phyloP scores from a whole-genome alignment of 805 yeast genomes.

The Grigorovia humatica region DNA sequence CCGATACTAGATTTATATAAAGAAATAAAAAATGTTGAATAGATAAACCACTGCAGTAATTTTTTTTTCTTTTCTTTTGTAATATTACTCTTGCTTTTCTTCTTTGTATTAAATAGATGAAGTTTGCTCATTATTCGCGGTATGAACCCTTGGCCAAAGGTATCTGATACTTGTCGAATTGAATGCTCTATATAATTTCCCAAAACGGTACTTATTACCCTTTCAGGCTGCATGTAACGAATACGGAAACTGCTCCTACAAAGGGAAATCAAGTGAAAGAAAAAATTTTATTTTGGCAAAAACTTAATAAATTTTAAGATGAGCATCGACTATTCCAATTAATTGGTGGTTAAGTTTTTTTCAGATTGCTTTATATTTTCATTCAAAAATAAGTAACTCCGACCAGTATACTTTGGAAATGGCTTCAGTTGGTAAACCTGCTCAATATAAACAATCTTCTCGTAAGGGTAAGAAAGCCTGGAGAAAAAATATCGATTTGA shows the following conservation, averaged over 20 bases:
- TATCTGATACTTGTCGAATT: no score
- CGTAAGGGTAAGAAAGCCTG: slow-evolving; percentile 92
- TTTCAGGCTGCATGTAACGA: not conserved
- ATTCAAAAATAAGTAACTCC: not conserved
- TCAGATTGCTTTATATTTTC: not conserved
- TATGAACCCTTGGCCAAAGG: no score
- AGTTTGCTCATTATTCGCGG: no score
- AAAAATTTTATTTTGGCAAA: not conserved
- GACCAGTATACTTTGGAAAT: not conserved
- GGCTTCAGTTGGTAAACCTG: slow-evolving; percentile 34
- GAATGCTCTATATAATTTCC: not conserved
- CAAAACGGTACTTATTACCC: not conserved
- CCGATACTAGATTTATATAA: not conserved
- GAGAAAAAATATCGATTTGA: slow-evolving; percentile 89
- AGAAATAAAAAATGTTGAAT: not conserved
- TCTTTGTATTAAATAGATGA: no score
- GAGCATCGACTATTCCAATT: slow-evolving; percentile 2
- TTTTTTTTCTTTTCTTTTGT: not conserved
- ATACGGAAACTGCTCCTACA: not conserved
- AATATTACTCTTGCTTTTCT: no score
- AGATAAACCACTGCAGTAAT: not conserved
- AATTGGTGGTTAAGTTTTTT: no score
- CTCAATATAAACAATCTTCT: slow-evolving; percentile 58
- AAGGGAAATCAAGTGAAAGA: not conserved
- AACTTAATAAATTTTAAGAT: slow-evolving; percentile 1